Percentiles rank a stretch among this genome's conserved stretches.
Conservation (phyloP, 2,329 filamentous ascomycete genomes). For the Coniochaeta prunicola region DNA sequence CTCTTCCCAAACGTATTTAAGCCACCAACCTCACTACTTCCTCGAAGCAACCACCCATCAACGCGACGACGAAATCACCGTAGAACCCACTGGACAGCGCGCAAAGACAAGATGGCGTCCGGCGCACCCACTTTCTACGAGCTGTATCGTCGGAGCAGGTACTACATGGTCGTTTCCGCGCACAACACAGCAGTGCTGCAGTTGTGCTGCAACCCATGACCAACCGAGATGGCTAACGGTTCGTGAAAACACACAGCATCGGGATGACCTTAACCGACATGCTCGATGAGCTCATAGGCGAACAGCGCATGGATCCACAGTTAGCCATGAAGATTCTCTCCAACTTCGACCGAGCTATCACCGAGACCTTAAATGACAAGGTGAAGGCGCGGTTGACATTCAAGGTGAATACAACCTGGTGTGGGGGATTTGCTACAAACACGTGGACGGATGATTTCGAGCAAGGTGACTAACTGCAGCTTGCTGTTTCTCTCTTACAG, state of each 20-base stretch:
- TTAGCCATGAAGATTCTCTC: constrained; percentile 96
- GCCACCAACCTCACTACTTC: constrained; percentile 5
- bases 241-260: constrained; percentile 53
- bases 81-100: background rate
- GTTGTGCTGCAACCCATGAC: constrained; percentile 19
- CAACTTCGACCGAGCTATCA: constrained; percentile 91
- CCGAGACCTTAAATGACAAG: constrained; percentile 83
- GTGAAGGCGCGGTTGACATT: constrained; percentile 89
- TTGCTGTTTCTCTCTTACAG: constrained; percentile 41
- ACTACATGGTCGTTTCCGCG: constrained; percentile 23
- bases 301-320: constrained; percentile 92
- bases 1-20: constrained; percentile 17
- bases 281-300: constrained; percentile 92
- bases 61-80: constrained; percentile 8
- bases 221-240: constrained; percentile 10
- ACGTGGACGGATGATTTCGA: background rate
- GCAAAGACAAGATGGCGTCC: constrained; percentile 34
- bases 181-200: constrained; percentile 17
- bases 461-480: background rate
- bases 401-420: constrained; percentile 58
- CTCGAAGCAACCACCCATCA: constrained; percentile 9
- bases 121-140: constrained; percentile 68
- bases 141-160: constrained; percentile 98
- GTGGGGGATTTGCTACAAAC: background rate
- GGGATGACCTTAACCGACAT: constrained; percentile 91